Percentiles rank a stretch among this genome's conserved stretches.
Conservation (phyloP, 805 yeast species). For the Debaryomyces tyrocola region DNA sequence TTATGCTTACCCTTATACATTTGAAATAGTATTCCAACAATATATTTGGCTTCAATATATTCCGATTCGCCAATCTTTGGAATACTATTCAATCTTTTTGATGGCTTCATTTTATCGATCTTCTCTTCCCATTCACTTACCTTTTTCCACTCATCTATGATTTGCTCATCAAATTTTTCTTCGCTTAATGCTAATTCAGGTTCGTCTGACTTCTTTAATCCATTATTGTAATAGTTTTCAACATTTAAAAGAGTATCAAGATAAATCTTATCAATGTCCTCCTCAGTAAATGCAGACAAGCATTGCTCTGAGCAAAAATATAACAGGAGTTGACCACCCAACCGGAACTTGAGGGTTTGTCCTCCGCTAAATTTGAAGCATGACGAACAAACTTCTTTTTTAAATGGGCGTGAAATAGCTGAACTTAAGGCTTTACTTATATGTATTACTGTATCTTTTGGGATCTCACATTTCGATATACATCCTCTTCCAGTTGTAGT, state of each 20-base stretch:
- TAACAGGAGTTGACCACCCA: constrained; percentile 39
- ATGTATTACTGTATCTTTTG: constrained; percentile 41
- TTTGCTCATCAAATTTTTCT: constrained; percentile 6
- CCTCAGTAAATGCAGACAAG: constrained; percentile 27
- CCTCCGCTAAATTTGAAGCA: constrained; percentile 55
- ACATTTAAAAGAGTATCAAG: constrained; percentile 33
- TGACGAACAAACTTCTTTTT: constrained; percentile 60
- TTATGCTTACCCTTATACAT: constrained; percentile 16
- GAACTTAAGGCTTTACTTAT: constrained; percentile 47
- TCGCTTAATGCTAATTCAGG: background rate
- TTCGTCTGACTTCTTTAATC: constrained; percentile 22
- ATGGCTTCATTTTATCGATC: constrained; percentile 29
- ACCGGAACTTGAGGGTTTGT: constrained; percentile 42
- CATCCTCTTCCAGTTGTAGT: constrained; percentile 54
- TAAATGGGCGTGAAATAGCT: constrained; percentile 51
- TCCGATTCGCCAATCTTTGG: constrained; percentile 55
- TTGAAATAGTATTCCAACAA: constrained; percentile 38
- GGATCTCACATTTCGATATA: constrained; percentile 45
- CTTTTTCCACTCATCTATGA: constrained; percentile 36
- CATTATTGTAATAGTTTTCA: constrained; percentile 27
- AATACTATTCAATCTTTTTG: constrained; percentile 33
- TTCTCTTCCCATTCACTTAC: constrained; percentile 38
- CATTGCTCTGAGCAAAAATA: constrained; percentile 58
- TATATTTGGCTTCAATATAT: constrained; percentile 51
- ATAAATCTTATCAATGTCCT: constrained; percentile 38